Evolutionary conservation across 177 flowering plant species (phyloP), one percentile per base, ranked within the genome.

Genomic region (Vitis hybrid): DNA sequence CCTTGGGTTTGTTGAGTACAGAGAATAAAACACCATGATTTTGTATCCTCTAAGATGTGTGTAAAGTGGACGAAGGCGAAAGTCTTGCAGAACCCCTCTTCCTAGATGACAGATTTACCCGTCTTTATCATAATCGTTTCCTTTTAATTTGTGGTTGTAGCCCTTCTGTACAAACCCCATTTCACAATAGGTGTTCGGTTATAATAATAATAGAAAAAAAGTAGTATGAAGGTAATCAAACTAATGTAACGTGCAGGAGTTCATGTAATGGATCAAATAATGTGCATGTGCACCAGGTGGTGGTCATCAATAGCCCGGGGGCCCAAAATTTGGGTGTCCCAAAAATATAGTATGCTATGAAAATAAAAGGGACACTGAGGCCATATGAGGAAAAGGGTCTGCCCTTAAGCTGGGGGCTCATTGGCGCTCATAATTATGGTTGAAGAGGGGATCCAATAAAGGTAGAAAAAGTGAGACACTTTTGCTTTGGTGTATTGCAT

Each of bases 11-110:
- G 76, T 77, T 77, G 80, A 83, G 76, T 58, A 58, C 33, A 70
- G 77, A 81, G 73, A 69, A 65, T 65, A 38, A 67, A 76, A 78
- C 82, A 76, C 72, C 76, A 81, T 84, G 78, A 79, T 83, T 71
- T 62, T 71, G 75, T 64, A 11, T 38, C 47, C 47, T 38, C 38
- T 56, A 12, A 55, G 62, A 71, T 14, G 51, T 71, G 54, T 11
- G 5, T 24, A 24, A 73, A 77, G 50, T 28, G 5, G 11, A 24
- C 24, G 57, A 75, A 67, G 52, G 71, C 50, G 2, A 62, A 58
- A 57, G 51, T 17, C 22, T 24, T 68, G 63, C 78, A 68, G 54
- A 59, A 62, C 17, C 67, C 70, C 38, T 38, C 73, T 24, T 64
- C 22, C 67, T 52, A 66, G 33, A 55, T 69, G 49, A 64, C 73